Evolutionary conservation across 2,329 filamentous ascomycete species (phyloP).

Genomic region (Epichloe typhina): DNA sequence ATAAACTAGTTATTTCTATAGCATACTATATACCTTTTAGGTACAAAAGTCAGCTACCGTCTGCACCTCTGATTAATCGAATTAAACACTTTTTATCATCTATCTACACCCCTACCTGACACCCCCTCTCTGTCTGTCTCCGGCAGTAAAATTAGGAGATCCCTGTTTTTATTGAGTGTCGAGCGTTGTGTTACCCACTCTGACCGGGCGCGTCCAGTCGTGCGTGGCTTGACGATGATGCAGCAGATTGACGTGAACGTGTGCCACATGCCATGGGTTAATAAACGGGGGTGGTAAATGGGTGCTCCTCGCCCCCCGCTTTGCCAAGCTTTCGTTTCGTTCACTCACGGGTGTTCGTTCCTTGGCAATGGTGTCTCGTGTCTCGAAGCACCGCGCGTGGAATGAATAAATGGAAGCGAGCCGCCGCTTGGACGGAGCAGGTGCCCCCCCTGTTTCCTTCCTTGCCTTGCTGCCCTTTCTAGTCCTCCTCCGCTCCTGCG

Average conservation of each 20-base stretch:
- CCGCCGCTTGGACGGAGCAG: background rate
- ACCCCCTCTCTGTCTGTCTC: background rate
- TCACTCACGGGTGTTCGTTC: background rate
- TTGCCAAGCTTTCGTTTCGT: background rate
- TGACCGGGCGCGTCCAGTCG: background rate
- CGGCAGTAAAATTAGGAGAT: background rate
- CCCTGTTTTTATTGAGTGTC: background rate
- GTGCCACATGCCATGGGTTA: background rate
- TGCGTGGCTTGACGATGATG: background rate
- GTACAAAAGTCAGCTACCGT: no score
- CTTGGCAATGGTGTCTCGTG: no score
- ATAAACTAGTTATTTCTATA: no score
- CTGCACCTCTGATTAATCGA: no score
- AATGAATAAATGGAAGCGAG: background rate
- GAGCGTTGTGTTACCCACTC: background rate
- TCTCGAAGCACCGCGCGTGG: background rate
- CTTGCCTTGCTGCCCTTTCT: background rate
- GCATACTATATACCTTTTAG: no score
- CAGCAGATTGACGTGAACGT: background rate
- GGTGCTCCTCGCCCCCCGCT: background rate
- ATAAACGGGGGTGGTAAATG: no score
- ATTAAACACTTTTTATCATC: no score
- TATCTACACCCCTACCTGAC: no score
- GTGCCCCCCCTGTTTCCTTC: background rate
- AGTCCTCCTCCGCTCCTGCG: background rate